phyloP scores from a whole-genome alignment of 345 rosid species.

The Pistacia atlantica region DNA sequence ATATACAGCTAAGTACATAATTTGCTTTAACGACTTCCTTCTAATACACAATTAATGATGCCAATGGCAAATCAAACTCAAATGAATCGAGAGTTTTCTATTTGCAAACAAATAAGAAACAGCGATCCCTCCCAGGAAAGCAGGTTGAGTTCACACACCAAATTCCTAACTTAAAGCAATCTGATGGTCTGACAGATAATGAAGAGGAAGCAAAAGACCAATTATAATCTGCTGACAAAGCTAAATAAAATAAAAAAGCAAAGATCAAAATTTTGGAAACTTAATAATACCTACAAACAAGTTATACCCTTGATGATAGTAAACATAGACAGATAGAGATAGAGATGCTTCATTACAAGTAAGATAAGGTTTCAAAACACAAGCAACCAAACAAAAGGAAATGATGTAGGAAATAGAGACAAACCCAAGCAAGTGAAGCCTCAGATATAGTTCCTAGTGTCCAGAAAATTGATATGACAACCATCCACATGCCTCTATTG shows the following conservation, averaged over 20 bases:
- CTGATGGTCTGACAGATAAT: not conserved
- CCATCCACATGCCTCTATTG: constrained; percentile 64
- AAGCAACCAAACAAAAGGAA: not conserved
- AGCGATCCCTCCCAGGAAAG: not conserved
- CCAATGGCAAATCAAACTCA: not conserved
- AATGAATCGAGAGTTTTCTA: not conserved
- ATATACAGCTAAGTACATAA: too few species aligned
- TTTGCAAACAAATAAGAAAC: not conserved
- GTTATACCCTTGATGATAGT: not conserved
- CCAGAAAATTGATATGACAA: constrained; percentile 55
- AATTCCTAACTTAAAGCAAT: too few species aligned
- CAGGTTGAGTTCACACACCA: not conserved
- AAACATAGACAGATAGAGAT: not conserved
- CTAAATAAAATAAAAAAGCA: not conserved
- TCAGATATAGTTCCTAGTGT: constrained; percentile 58
- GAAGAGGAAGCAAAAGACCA: not conserved
- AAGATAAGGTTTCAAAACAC: not conserved
- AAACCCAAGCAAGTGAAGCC: constrained; percentile 70
- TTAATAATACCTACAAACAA: not conserved
- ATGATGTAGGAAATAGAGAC: constrained; percentile 1
- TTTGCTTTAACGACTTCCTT: not conserved
- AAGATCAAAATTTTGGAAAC: not conserved
- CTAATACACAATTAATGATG: not conserved
- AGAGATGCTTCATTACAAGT: not conserved
- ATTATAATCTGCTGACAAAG: not conserved